Evolutionary conservation across 768 basidiomycete genomes (phyloP).

Genomic region (Kwoniella dendrophila): DNA sequence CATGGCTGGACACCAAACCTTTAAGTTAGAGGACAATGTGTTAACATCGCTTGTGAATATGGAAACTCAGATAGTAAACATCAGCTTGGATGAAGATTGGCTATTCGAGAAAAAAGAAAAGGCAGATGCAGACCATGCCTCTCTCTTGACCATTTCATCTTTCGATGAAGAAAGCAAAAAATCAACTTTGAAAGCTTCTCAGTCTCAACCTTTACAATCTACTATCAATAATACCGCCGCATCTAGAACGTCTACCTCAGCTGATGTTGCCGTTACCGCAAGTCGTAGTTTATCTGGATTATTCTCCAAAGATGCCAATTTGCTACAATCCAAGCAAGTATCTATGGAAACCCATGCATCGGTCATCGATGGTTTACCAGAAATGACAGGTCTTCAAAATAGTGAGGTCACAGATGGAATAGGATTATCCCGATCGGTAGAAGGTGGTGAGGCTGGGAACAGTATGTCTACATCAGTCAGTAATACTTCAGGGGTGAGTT

Average conservation of each 20-base stretch:
- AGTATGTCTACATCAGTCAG: no score
- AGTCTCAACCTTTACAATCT: conserved; percentile 5
- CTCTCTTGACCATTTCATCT: not conserved
- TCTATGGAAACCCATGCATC: no score
- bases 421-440: no score
- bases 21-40: not conserved
- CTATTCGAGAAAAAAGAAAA: conserved; percentile 25
- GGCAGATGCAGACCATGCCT: not conserved
- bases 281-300: not conserved
- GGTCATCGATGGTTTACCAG: not conserved
- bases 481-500: no score
- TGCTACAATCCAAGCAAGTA: no score
- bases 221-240: not conserved
- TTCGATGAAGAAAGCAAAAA: conserved; percentile 13
- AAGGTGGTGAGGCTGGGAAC: no score
- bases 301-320: not conserved
- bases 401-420: no score
- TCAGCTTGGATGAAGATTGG: conserved; percentile 37
- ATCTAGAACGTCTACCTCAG: not conserved
- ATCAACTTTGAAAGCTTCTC: conserved; percentile 27
- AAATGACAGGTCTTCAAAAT: no score
- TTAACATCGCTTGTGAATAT: not conserved
- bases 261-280: not conserved
- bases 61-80: not conserved
- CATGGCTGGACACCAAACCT: not conserved